These are phyloP conservation scores for Cercospora sp. DNA, from an alignment of 2,329 filamentous ascomycete species.

Conservation along the genomic window DNA sequence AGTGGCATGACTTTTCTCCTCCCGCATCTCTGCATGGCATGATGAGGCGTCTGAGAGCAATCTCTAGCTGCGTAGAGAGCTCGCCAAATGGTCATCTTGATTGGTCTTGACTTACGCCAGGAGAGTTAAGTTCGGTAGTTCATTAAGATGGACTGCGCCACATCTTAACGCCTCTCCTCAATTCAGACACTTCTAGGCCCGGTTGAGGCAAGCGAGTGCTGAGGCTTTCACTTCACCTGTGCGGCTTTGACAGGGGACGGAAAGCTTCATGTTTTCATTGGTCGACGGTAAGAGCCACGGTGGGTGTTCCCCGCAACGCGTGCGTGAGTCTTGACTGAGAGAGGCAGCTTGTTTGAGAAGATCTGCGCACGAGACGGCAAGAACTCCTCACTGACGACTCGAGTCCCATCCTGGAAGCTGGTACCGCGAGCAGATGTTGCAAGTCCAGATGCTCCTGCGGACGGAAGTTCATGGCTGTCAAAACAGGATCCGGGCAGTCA, in stretches of 20 bases:
- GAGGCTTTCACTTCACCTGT: background rate
- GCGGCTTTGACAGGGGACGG: background rate
- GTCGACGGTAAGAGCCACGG: background rate
- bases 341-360: background rate
- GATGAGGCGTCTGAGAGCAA: background rate
- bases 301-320: background rate
- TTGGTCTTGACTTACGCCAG: background rate
- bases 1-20: background rate
- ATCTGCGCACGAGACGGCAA: too few relatives aligned
- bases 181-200: background rate
- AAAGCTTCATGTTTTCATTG: background rate
- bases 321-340: background rate
- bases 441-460: too few relatives aligned
- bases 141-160: background rate
- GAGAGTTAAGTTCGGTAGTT: background rate
- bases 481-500: background rate
- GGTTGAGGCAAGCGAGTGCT: background rate
- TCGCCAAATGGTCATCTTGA: background rate
- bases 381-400: too few relatives aligned
- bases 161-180: background rate
- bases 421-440: too few relatives aligned
- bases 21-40: background rate
- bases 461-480: background rate
- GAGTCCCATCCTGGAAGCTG: too few relatives aligned
- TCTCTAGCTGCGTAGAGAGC: background rate